Evolutionary conservation across 768 basidiomycete genomes (phyloP).

Genomic region (Phanerodontia chrysosporium): DNA sequence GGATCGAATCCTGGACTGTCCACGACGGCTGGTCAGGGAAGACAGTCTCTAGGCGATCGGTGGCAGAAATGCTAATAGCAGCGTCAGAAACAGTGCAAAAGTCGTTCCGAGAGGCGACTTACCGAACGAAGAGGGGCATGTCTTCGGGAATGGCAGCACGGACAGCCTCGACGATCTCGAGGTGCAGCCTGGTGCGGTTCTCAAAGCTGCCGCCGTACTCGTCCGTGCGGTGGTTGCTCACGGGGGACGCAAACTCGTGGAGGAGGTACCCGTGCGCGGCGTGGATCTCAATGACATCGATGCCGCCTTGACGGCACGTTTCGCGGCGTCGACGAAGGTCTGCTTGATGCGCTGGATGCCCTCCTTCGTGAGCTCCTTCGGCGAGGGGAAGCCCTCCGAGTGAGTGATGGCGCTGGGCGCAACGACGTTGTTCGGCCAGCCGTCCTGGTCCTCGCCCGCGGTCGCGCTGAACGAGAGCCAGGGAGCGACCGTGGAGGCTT

Average conservation of each 20-base stretch:
- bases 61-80: constrained; percentile 52
- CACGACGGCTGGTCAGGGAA: constrained; percentile 59
- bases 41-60: constrained; percentile 65
- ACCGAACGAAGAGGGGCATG: constrained; percentile 74
- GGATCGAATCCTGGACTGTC: constrained; percentile 63
- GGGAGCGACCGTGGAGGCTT: constrained; percentile 61
- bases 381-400: constrained; percentile 8
- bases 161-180: constrained; percentile 39
- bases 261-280: constrained; percentile 28
- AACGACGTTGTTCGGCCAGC: constrained; percentile 28
- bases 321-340: constrained; percentile 31
- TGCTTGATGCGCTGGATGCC: constrained; percentile 23
- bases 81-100: not conserved
- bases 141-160: constrained; percentile 52
- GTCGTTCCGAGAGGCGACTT: not conserved
- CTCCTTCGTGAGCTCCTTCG: constrained; percentile 23
- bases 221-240: constrained; percentile 38
- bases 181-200: constrained; percentile 38
- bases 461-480: constrained; percentile 43
- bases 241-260: constrained; percentile 35
- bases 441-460: constrained; percentile 37
- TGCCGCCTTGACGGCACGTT: constrained; percentile 32
- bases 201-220: constrained; percentile 43
- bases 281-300: constrained; percentile 29
- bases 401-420: constrained; percentile 15